phyloP scores from a whole-genome alignment of 768 basidiomycete species.

The Tricholoma terreum region DNA sequence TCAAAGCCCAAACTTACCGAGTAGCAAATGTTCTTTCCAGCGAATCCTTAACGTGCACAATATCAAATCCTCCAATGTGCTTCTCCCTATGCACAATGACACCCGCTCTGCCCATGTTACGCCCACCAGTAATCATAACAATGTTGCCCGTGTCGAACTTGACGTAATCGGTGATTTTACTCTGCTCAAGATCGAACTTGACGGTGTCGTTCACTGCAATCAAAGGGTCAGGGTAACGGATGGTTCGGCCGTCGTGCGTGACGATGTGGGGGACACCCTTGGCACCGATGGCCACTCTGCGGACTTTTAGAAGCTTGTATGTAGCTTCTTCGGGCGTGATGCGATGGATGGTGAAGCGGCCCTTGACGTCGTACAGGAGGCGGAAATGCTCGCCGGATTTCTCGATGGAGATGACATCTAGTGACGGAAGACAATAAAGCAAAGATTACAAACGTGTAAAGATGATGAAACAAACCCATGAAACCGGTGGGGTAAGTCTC shows the following conservation, averaged over 20 bases:
- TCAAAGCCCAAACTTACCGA: slow-evolving; percentile 54
- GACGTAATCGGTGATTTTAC: slow-evolving; percentile 89
- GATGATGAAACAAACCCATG: slow-evolving; percentile 65
- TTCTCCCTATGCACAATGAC: slow-evolving; percentile 95
- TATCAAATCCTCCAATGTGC: slow-evolving; percentile 98
- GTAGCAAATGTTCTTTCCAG: slow-evolving; percentile 96
- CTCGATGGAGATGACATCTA: slow-evolving; percentile 96
- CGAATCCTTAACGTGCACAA: slow-evolving; percentile 95
- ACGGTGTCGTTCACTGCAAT: slow-evolving; percentile 97
- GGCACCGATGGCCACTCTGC: slow-evolving; percentile 84
- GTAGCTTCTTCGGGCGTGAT: slow-evolving; percentile 96
- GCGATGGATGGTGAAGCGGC: slow-evolving; percentile 99
- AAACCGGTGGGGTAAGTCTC: slow-evolving; percentile 96
- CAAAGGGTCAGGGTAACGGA: slow-evolving; percentile 96
- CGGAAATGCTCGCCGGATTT: slow-evolving; percentile 99
- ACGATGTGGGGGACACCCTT: slow-evolving; percentile 96
- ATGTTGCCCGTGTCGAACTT: slow-evolving; percentile 98
- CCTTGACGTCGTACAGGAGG: slow-evolving; percentile 98
- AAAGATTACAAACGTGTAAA: neutral
- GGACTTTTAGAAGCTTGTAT: slow-evolving; percentile 96
- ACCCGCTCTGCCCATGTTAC: slow-evolving; percentile 99
- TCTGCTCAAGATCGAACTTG: slow-evolving; percentile 93
- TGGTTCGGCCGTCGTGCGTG: slow-evolving; percentile 99
- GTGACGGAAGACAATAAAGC: neutral
- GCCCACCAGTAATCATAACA: slow-evolving; percentile 96